Base-by-base conservation (phyloP, 345 rosid species). In the Hevea brasiliensis region DNA sequence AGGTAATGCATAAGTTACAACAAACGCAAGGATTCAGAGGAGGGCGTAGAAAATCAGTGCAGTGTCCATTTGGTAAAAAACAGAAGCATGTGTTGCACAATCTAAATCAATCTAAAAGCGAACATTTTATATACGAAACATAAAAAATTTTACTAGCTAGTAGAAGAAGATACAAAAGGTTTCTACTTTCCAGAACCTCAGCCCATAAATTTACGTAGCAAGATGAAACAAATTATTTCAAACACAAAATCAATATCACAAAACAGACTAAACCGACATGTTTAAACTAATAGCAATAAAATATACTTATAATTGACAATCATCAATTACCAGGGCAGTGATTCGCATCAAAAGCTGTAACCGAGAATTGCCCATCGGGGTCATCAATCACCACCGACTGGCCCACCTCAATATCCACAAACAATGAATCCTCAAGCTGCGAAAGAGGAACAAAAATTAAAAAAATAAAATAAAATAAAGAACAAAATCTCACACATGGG, bases 341-440 rank as follows among this genome's bases (percentile, higher is more conserved):
- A 45, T 45, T 10, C 15, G 50, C 50, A 45, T 45, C 50, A 45
- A 45, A 45, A 45, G 17, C 50, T 12, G 50, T 45, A 45, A 45
- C 50, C 50, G 15, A 45, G 14, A 45, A 45, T 45, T 11, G 50
- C 50, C 50, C 50, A 14, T 45, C 15, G 3, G 50, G 17, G 50
- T 45, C 50, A 45, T 45, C 15, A 45, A 45, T 45, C 50, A 45
- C 50, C 48, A 44, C 1, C 0, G 92, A 77, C 65, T 83, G 81
- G 54, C 94, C 92, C 59, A 81, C 89, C 78, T 92, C 97, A 72
- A 92, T 85, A 9, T 74, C 79, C 66, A 90, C 74, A 72, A 92
- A 90, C 83, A 85, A 69, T 35, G 87, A 84, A 72, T 75, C 89
- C 7, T 89, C 87, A 73, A 92, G 90, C 87, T 91, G 85, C 71